phyloP scores from a whole-genome alignment of 305 asterid genomes.

The Solanum hybrid region DNA sequence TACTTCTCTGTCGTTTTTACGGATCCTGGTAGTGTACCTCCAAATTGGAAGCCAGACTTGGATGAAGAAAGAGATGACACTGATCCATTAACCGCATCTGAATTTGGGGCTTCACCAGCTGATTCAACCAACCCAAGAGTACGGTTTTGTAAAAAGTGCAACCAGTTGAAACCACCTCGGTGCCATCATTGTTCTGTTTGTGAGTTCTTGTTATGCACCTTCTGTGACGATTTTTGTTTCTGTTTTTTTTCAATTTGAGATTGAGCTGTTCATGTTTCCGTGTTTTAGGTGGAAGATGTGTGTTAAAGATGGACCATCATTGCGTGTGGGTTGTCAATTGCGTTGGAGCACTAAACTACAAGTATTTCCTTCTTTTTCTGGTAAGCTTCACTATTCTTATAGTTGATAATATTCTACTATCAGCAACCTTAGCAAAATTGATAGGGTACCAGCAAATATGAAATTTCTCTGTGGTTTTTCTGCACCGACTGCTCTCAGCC shows the following conservation, averaged over 20 bases:
- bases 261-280: constrained; percentile 14
- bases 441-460: background rate
- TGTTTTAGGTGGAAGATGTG: constrained; percentile 87
- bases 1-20: constrained; percentile 93
- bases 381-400: constrained; percentile 26
- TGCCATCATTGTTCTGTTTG: constrained; percentile 99
- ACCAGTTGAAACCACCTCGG: constrained; percentile 94
- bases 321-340: constrained; percentile 99
- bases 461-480: background rate
- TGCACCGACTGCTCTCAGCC: background rate
- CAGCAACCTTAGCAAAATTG: background rate
- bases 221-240: constrained; percentile 4
- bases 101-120: constrained; percentile 31
- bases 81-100: constrained; percentile 62
- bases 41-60: constrained; percentile 69
- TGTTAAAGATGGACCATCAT: constrained; percentile 98
- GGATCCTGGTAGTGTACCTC: constrained; percentile 91
- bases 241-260: background rate
- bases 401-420: background rate
- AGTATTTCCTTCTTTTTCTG: constrained; percentile 95
- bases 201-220: constrained; percentile 38
- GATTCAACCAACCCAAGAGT: constrained; percentile 44
- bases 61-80: constrained; percentile 86
- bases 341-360: constrained; percentile 97
- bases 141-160: constrained; percentile 88